Evolutionary conservation across 2,329 filamentous ascomycete genomes (phyloP), one percentile per base, ranked within the genome.

Genomic region (Sclerotinia minor): DNA sequence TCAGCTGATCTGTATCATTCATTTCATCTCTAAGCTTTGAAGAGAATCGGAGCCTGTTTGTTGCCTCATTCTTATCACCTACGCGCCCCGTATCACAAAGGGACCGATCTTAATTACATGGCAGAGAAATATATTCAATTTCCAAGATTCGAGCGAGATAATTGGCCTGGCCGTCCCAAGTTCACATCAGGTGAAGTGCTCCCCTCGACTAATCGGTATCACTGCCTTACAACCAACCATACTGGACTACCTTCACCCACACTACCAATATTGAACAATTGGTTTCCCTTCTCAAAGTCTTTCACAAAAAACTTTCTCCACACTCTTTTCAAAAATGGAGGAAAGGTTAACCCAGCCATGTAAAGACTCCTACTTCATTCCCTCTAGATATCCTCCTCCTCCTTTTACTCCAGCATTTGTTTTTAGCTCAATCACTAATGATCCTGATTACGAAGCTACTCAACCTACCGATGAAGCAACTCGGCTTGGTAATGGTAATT

Each of bases 381-480:
- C 49, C 47, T 58, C 52, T 45, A 54, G 52, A 52, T 67, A 59
- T 65, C 49, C 49, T 57, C 32, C 49, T n/a, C 29, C 58, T 49
- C 26, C 58, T 24, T 17, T 21, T n/a, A 60, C 29, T 60, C 58
- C 44, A 49, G 13, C 44, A 13, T 55, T 53, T 45, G 21, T 38
- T 32, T 63, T 61, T 29, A 19, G 38, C 8, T 45, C 68, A 60
- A 45, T 63, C 52, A 60, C 67, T 73, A 47, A 74, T 67, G 69
- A 73, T 69, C 38, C 69, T 47, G 69, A 69, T 45, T 73, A 67
- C 69, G 67, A 69, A 87, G 88, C 89, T 67, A 96, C 93, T 21
- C 93, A 96, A 77, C 88, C 87, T 76, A 87, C 91, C 75, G 81
- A 93, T 72, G 93, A 97, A 77, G 92, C 92, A 52, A 87, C 92